Percentiles rank a stretch among this genome's conserved stretches.
phyloP scores from a whole-genome alignment of 2,329 filamentous ascomycete genomes.

The Talaromyces funiculosus region DNA sequence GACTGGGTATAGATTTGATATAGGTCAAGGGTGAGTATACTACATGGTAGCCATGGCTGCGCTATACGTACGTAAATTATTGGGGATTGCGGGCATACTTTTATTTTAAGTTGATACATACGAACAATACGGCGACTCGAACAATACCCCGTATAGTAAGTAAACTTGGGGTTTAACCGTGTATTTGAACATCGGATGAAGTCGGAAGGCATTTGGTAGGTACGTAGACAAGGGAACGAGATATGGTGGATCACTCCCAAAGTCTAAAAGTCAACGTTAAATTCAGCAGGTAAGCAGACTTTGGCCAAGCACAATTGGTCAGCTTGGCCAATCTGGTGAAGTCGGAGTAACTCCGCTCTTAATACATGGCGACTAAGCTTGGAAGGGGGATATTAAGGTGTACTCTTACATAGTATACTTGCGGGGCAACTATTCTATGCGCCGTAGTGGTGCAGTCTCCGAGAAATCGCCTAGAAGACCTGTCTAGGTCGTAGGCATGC shows the following conservation, averaged over 20 bases:
- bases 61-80: not conserved
- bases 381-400: not conserved
- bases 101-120: not conserved
- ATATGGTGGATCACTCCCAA: not conserved
- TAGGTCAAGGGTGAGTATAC: not conserved
- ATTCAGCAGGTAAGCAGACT: not conserved
- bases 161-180: not conserved
- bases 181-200: not conserved
- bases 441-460: not conserved
- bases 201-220: not conserved
- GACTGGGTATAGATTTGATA: not conserved
- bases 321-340: not conserved
- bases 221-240: not conserved
- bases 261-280: not conserved
- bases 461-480: not conserved
- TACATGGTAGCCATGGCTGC: not conserved
- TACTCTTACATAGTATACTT: too few species aligned
- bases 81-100: not conserved
- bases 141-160: not conserved
- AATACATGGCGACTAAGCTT: not conserved
- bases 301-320: not conserved
- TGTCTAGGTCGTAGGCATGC: not conserved
- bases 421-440: not conserved
- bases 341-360: not conserved
- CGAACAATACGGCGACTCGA: not conserved